These are phyloP conservation scores for Coniochaeta sp. DNA, from an alignment of 2,329 filamentous ascomycete genomes.

Conservation along the genomic window DNA sequence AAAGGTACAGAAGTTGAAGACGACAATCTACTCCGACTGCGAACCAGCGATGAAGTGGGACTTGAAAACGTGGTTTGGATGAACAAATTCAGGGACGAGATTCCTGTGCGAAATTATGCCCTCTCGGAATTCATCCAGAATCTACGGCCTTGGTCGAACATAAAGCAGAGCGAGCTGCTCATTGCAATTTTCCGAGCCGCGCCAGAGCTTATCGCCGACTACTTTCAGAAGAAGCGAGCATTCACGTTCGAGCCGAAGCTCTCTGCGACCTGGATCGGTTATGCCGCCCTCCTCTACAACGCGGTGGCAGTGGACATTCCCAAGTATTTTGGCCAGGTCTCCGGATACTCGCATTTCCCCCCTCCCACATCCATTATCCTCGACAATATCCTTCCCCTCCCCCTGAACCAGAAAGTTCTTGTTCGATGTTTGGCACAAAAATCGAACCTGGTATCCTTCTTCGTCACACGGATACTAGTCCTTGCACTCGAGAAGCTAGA, in stretches of 20 bases:
- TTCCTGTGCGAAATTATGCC: slow-evolving; percentile 72
- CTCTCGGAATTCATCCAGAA: slow-evolving; percentile 72
- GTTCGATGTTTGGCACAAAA: slow-evolving; percentile 72
- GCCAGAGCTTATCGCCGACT: slow-evolving; percentile 82
- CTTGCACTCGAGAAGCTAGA: slow-evolving; percentile 73
- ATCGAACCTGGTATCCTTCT: slow-evolving; percentile 74
- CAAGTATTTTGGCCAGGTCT: slow-evolving; percentile 58
- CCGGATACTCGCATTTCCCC: slow-evolving; percentile 56
- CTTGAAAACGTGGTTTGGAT: slow-evolving; percentile 65
- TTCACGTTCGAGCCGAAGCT: slow-evolving; percentile 89
- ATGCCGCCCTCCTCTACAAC: slow-evolving; percentile 80
- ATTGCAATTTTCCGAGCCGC: slow-evolving; percentile 71
- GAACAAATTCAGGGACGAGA: slow-evolving; percentile 55
- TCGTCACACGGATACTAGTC: slow-evolving; percentile 72
- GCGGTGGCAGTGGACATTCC: slow-evolving; percentile 70
- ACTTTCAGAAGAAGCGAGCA: slow-evolving; percentile 71
- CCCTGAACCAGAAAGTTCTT: slow-evolving; percentile 72
- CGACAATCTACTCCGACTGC: slow-evolving; percentile 25
- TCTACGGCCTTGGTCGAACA: slow-evolving; percentile 75
- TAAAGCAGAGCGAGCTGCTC: slow-evolving; percentile 73
- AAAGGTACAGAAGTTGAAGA: slow-evolving; percentile 56
- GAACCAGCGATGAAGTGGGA: slow-evolving; percentile 48
- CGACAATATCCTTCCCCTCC: slow-evolving; percentile 78
- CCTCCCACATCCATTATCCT: slow-evolving; percentile 73
- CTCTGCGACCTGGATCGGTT: slow-evolving; percentile 90